These are phyloP conservation scores for Verbascum thapsus DNA, from an alignment of 257 asterid genomes.

Conservation along the genomic window DNA sequence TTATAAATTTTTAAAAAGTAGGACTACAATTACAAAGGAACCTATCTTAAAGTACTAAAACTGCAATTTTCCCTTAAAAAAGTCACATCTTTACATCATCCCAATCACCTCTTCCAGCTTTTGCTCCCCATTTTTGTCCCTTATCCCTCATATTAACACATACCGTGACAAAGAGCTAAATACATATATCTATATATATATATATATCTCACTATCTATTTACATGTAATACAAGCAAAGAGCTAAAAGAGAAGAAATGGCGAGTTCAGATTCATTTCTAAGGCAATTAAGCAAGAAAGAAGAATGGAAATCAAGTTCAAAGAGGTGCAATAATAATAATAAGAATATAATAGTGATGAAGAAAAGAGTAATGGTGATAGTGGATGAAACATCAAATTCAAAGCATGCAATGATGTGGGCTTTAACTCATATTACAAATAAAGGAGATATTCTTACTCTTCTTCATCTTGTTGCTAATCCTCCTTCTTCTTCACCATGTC, in stretches of 20 bases:
- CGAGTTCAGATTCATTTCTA: constrained; percentile 62
- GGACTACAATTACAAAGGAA: too few species aligned
- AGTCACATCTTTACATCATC: neutral
- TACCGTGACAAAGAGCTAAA: neutral
- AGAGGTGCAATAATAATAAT: constrained; percentile 74
- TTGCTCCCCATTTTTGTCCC: neutral
- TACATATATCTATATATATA: neutral
- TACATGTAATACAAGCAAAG: neutral
- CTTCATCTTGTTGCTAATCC: constrained; percentile 61
- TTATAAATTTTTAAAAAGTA: too few species aligned
- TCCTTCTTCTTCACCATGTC: constrained; percentile 46
- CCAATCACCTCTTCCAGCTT: constrained; percentile 12
- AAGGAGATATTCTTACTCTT: constrained; percentile 77
- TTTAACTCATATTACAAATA: constrained; percentile 74
- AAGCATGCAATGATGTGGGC: constrained; percentile 99
- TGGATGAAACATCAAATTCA: constrained; percentile 65
- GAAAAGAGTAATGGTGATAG: constrained; percentile 93
- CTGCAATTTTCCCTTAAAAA: too few species aligned
- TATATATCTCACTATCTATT: constrained; percentile 3
- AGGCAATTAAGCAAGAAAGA: constrained; percentile 81
- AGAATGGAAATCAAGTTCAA: constrained; percentile 65
- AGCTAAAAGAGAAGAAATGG: constrained; percentile 36
- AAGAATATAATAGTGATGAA: constrained; percentile 40
- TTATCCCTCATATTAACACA: neutral
- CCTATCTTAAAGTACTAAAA: too few species aligned